phyloP scores from a whole-genome alignment of 176 grass and related monocot species.

The Puccinellia tenuiflora region DNA sequence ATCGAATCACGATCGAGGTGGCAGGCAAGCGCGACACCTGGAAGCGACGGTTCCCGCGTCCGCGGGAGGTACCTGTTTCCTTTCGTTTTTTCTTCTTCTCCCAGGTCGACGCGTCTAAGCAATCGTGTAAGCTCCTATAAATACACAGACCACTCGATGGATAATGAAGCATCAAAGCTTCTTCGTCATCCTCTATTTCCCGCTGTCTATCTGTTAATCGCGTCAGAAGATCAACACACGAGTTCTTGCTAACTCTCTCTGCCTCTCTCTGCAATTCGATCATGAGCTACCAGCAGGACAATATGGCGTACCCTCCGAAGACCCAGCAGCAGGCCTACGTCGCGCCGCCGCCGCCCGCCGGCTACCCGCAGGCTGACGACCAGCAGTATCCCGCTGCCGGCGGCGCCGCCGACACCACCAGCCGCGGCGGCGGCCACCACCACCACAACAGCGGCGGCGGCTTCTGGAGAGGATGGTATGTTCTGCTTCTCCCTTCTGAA shows the following conservation, averaged over 20 bases:
- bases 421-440: neutral
- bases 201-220: neutral
- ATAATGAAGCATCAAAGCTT: neutral
- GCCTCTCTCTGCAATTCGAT: neutral
- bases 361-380: neutral
- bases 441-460: neutral
- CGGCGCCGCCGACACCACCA: neutral
- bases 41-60: neutral
- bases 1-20: neutral
- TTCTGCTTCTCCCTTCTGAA: neutral
- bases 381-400: neutral
- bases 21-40: neutral
- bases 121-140: neutral
- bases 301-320: neutral
- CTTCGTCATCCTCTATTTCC: neutral
- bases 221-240: neutral
- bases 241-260: neutral
- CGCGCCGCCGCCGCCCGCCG: neutral
- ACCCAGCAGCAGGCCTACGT: conserved; percentile 3
- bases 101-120: conserved; percentile 9
- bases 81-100: neutral
- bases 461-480: conserved; percentile 16
- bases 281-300: conserved; percentile 1
- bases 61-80: neutral
- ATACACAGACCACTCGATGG: neutral